Percentiles rank a stretch among this genome's conserved stretches.
Evolutionary conservation across 768 basidiomycete genomes (phyloP).

Genomic region (Mycena pura): DNA sequence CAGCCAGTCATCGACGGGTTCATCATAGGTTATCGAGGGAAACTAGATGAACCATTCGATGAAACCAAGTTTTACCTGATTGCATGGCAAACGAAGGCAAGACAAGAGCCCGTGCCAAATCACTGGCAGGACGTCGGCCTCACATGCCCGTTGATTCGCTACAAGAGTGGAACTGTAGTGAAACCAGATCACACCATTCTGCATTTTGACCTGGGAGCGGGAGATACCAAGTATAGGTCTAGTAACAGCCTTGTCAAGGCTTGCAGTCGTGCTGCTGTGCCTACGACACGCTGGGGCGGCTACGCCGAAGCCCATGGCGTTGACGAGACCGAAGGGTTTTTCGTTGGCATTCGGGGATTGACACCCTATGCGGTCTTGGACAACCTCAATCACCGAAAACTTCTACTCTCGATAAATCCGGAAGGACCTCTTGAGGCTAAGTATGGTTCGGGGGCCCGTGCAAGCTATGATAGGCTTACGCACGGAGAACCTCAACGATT

Average conservation of each 20-base stretch:
- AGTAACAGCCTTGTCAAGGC: neutral
- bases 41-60: neutral
- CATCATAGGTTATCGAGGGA: neutral
- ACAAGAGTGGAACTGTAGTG: neutral
- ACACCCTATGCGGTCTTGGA: neutral
- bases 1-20: slow-evolving; percentile 7
- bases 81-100: neutral
- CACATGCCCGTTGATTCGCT: neutral
- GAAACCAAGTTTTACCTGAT: neutral
- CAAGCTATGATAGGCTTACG: no score
- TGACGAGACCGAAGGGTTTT: neutral
- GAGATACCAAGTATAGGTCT: no score
- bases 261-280: neutral
- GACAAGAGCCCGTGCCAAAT: neutral
- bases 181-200: neutral
- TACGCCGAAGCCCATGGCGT: neutral
- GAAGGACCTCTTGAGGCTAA: no score
- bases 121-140: neutral
- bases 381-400: no score
- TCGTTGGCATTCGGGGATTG: neutral
- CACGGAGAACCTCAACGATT: no score
- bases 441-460: no score
- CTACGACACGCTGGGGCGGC: neutral
- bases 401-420: no score
- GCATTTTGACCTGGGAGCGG: slow-evolving; percentile 3